Conservation (phyloP, 2,329 filamentous ascomycete genomes). For the Teratosphaeria epicoccoides region DNA sequence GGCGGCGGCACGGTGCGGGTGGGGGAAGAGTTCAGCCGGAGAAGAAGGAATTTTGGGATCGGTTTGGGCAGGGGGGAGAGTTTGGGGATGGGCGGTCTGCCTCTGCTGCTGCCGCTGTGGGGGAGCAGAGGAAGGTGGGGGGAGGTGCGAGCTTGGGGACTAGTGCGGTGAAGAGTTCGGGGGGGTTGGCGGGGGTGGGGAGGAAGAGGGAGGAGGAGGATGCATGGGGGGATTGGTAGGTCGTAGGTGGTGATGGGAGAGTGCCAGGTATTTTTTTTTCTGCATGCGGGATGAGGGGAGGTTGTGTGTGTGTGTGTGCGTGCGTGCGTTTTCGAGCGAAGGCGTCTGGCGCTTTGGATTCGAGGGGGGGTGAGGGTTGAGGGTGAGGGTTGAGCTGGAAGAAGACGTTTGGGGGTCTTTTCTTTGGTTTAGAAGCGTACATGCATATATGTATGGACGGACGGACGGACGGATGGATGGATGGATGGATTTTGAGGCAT, state of each 20-base stretch:
- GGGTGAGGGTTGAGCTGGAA: too few species aligned
- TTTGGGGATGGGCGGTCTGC: constrained; percentile 44
- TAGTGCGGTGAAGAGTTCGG: constrained; percentile 48
- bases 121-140: constrained; percentile 13
- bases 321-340: not conserved
- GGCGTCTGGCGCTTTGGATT: not conserved
- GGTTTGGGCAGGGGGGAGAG: constrained; percentile 61
- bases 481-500: too few species aligned
- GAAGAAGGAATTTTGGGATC: constrained; percentile 84
- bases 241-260: not conserved
- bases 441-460: too few species aligned
- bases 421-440: too few species aligned
- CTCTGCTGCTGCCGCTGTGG: constrained; percentile 30
- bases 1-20: constrained; percentile 1
- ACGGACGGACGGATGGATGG: too few species aligned
- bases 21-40: constrained; percentile 45
- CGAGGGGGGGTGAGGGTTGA: too few species aligned
- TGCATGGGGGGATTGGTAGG: constrained; percentile 45
- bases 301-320: too few species aligned
- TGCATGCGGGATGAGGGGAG: too few species aligned
- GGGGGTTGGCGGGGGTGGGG: constrained; percentile 14
- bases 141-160: constrained; percentile 45
- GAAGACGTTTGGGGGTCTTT: too few species aligned
- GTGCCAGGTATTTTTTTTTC: too few species aligned
- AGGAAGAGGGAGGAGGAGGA: constrained; percentile 43